Conservation (phyloP, 2,329 filamentous ascomycete genomes). For the Diaporthe velutina region DNA sequence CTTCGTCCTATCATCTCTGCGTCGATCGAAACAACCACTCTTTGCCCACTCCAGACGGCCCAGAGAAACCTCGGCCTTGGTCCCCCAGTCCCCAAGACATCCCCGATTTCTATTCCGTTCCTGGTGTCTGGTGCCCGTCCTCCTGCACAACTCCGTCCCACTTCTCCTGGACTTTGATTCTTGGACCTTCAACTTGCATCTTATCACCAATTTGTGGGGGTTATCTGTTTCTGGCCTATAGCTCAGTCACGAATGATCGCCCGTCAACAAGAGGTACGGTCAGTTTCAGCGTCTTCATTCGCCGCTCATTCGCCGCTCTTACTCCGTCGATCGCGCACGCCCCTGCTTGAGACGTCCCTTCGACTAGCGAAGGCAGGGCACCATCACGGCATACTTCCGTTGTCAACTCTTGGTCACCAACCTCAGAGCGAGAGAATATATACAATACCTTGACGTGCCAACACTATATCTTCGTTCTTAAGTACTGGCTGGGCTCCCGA, state of each 20-base stretch:
- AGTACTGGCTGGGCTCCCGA: conserved; percentile 13
- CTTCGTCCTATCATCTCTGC: conserved; percentile 27
- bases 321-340: conserved; percentile 28
- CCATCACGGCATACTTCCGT: background rate
- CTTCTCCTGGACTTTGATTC: conserved; percentile 2
- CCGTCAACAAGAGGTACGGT: conserved; percentile 28
- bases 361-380: conserved; percentile 2
- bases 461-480: background rate
- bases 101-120: conserved; percentile 6
- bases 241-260: conserved; percentile 14
- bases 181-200: conserved; percentile 9
- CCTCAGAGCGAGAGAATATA: background rate
- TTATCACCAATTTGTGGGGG: conserved; percentile 18
- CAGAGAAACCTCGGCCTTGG: conserved; percentile 26
- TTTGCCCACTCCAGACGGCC: conserved; percentile 19
- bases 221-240: conserved; percentile 12
- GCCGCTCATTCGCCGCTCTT: conserved; percentile 31
- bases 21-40: conserved; percentile 31
- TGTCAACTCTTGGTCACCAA: conserved; percentile 6
- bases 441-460: conserved; percentile 12
- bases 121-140: background rate
- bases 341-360: conserved; percentile 26
- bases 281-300: conserved; percentile 28
- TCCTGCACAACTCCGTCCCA: conserved; percentile 25
- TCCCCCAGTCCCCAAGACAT: conserved; percentile 19